phyloP scores from a whole-genome alignment of 441 rosid genomes.

The Aquilaria agallochum region DNA sequence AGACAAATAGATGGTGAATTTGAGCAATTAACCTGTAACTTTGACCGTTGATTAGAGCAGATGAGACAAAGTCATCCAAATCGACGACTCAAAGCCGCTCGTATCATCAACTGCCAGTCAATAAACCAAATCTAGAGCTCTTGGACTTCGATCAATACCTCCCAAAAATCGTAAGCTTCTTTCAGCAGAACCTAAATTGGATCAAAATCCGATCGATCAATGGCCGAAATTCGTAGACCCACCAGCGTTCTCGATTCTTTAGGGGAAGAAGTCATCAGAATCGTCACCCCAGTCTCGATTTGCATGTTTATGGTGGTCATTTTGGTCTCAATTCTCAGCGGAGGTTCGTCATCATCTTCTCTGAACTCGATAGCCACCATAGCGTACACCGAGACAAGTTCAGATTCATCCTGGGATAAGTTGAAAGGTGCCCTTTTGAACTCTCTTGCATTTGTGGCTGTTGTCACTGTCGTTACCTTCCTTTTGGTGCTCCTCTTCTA shows the following conservation, averaged over 20 bases:
- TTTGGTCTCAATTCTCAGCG: conserved; percentile 56
- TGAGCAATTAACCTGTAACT: no score
- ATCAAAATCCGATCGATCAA: conserved; percentile 21
- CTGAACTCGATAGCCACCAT: conserved; percentile 59
- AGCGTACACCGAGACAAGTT: conserved; percentile 66
- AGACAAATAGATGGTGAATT: no score
- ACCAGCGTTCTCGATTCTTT: conserved; percentile 46
- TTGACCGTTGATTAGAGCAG: no score
- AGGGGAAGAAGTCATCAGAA: conserved; percentile 87
- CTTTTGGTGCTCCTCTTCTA: conserved; percentile 81
- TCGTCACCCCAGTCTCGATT: conserved; percentile 78
- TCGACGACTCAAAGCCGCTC: no score
- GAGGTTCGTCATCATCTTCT: conserved; percentile 43
- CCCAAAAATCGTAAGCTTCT: no score
- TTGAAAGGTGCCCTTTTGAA: conserved; percentile 74
- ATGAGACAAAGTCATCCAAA: no score
- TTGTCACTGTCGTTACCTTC: conserved; percentile 71
- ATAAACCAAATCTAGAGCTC: no score
- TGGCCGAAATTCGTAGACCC: conserved; percentile 68
- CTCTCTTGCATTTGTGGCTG: conserved; percentile 72
- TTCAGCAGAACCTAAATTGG: conserved; percentile 19
- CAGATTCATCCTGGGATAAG: conserved; percentile 86
- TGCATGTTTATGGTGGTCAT: conserved; percentile 85
- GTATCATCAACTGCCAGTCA: no score
- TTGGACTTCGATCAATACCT: no score